A percentile compares a stretch with the other conserved stretches of the same genome.
phyloP scores from a whole-genome alignment of 306 rosid species.

The Rubus parviflorus region DNA sequence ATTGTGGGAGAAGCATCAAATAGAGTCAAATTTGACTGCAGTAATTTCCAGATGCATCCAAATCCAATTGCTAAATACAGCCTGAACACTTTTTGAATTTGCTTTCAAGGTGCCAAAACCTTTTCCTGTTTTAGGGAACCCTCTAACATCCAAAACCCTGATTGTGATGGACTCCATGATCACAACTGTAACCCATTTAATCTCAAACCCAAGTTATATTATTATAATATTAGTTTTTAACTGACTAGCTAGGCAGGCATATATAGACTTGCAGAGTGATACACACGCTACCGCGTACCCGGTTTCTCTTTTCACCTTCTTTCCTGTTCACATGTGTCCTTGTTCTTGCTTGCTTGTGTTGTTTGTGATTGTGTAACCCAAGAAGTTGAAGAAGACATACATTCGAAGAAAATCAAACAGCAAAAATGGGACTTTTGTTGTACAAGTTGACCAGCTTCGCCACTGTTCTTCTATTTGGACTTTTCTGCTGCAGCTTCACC shows the following conservation, averaged over 20 bases:
- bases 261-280: background rate
- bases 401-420: conserved; percentile 11
- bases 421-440: conserved; percentile 26
- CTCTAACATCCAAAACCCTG: background rate
- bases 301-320: background rate
- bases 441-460: conserved; percentile 21
- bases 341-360: background rate
- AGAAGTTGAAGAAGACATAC: conserved; percentile 2
- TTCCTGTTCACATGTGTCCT: background rate
- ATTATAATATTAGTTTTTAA: background rate
- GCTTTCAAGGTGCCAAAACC: conserved; percentile 4
- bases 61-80: background rate
- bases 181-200: background rate
- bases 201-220: background rate
- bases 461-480: conserved; percentile 35
- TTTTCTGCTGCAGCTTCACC: conserved; percentile 38
- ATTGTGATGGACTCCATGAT: background rate
- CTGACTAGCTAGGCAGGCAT: background rate
- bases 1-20: background rate
- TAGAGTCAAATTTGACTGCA: background rate
- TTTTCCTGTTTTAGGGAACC: background rate
- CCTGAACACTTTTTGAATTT: background rate
- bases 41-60: background rate
- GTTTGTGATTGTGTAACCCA: background rate
- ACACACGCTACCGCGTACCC: background rate